A percentile compares a stretch with the other conserved stretches of the same genome.
Evolutionary conservation across 352 stramenopile species (phyloP).

Genomic region (Phytophthora brassicae): DNA sequence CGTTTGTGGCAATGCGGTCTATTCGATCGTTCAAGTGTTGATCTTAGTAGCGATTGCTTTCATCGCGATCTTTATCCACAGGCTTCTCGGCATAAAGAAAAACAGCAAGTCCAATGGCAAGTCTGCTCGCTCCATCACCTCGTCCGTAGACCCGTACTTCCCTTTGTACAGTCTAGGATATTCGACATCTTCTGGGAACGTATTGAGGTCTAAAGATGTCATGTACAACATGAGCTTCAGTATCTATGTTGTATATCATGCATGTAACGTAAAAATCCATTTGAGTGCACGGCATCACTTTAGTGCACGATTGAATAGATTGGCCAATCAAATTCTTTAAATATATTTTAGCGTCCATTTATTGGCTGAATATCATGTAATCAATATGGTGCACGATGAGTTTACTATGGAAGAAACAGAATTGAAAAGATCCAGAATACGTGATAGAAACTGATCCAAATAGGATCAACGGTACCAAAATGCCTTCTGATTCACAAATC

Average conservation of each 20-base stretch:
- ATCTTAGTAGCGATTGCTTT: conserved; percentile 19
- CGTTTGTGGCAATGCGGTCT: neutral
- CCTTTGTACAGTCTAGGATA: conserved; percentile 1
- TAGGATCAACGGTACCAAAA: no score
- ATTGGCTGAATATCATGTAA: no score
- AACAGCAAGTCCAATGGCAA: conserved; percentile 16
- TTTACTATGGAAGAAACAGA: no score
- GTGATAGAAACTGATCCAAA: no score
- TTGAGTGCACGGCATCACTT: no score
- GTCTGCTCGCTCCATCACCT: neutral
- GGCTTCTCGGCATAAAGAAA: conserved; percentile 10
- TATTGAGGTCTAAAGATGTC: neutral
- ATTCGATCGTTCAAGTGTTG: conserved; percentile 12
- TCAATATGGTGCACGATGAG: no score
- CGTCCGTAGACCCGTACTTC: neutral
- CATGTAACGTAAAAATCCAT: no score
- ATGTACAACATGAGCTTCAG: conserved; percentile 1
- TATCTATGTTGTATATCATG: conserved; percentile 14
- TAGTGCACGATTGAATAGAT: no score
- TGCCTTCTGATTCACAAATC: no score
- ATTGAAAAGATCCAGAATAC: no score
- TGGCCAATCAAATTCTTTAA: no score
- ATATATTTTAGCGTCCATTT: no score
- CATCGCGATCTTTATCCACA: conserved; percentile 14
- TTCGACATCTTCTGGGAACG: neutral